Conservation (phyloP, 768 basidiomycete genomes). For the Asterophora lycoperdoides region DNA sequence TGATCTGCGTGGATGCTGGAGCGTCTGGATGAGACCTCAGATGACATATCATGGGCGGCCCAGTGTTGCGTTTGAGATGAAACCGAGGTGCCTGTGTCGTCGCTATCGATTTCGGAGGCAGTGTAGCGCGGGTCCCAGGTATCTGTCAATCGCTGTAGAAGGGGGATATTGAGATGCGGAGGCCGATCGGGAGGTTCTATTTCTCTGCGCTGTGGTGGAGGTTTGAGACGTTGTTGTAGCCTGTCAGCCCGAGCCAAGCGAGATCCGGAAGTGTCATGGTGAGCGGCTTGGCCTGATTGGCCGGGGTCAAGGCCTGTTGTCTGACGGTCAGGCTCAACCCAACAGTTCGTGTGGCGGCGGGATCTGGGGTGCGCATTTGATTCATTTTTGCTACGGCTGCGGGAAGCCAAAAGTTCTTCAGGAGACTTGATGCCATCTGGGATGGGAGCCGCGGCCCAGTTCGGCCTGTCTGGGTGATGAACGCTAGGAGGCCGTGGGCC, state of each 20-base stretch:
- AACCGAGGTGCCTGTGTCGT: constrained; percentile 4
- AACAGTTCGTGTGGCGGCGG: not conserved
- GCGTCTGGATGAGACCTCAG: not conserved
- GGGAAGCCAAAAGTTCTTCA: not conserved
- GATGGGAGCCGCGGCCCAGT: constrained; percentile 13
- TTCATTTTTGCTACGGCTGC: not conserved
- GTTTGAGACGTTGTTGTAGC: constrained; percentile 2
- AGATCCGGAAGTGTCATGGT: not conserved
- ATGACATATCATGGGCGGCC: not conserved
- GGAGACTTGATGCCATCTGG: not conserved
- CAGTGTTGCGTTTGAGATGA: not conserved
- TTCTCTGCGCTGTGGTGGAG: constrained; percentile 3
- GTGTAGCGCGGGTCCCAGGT: not conserved
- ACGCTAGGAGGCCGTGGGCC: constrained; percentile 3
- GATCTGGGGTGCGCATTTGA: constrained; percentile 1
- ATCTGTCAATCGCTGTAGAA: not conserved
- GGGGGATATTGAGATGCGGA: not conserved
- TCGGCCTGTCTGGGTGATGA: constrained; percentile 12
- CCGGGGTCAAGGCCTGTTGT: no score
- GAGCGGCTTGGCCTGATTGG: not conserved
- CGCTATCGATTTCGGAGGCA: not conserved
- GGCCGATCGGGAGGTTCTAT: not conserved
- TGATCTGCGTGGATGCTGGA: constrained; percentile 7
- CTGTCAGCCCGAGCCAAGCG: not conserved
- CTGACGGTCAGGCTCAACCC: not conserved